Base-by-base conservation (phyloP, 257 asterid species). In the Apocynum venetum region DNA sequence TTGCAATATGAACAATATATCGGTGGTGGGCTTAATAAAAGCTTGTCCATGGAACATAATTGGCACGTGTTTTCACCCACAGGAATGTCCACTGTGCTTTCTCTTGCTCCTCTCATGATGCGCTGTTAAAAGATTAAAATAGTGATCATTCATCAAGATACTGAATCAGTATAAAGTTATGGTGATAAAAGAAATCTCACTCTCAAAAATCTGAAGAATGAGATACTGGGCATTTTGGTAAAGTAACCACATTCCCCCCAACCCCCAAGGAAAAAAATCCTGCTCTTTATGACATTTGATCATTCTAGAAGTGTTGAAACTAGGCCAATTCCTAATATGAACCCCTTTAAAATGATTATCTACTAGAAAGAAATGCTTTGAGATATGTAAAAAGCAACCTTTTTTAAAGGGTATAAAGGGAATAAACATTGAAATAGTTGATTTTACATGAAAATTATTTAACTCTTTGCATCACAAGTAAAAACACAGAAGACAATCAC, bases 1-100 rank as follows among this genome's bases (percentile, higher is more conserved):
- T 79, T 80, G 60, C 97, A 92, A 40, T 49, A 74, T 66, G 90
- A 60, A 74, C 97, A 92, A 72, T 73, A 85, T 74, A 88, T 73
- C 55, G 87, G 83, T 73, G 85, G 78, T 63, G 88, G 84, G 78
- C 83, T 73, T 78, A 89, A 86, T 46, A 69, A 65, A 83, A 89
- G 85, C 71, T 36, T 35, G 59, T 80, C 85, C 74, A 38, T 60
- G 65, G 67, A 77, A 82, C 96, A 92, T 79, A 92, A 82, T 81
- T 82, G 94, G 78, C 97, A 90, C 11, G 86, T 82, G 79, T 83
- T 85, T 78, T 82, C 80, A 61, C 79, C 83, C 74, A 74, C 71
- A 63, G 80, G 41, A 3, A 65, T 81, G 12, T 10, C 77, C 47
- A 47, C 36, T 41, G 71, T 53, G 71, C 71, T 80, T 66, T 81